phyloP scores from a whole-genome alignment of 257 asterid genomes.

The Leonotis leonurus region DNA sequence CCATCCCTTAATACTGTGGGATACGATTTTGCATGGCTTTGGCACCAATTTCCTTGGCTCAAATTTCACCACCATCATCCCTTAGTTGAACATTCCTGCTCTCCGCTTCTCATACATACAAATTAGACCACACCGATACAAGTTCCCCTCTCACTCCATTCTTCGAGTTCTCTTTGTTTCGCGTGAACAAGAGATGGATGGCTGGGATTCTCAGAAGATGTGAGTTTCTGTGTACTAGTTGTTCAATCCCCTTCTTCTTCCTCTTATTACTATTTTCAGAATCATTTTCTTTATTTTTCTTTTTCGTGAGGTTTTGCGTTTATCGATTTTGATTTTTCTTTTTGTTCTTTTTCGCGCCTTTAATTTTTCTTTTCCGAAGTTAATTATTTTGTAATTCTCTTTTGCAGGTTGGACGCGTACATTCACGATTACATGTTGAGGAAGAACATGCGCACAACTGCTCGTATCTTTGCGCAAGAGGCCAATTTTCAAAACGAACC shows the following conservation, averaged over 20 bases:
- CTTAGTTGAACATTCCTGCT: background rate
- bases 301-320: slow-evolving; percentile 1
- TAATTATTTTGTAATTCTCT: background rate
- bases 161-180: background rate
- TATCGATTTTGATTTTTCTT: background rate
- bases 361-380: background rate
- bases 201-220: slow-evolving; percentile 29
- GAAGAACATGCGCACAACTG: slow-evolving; percentile 28
- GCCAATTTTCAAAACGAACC: slow-evolving; percentile 18
- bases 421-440: slow-evolving; percentile 30
- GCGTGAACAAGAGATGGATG: slow-evolving; percentile 19
- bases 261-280: background rate
- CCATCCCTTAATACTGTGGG: too few relatives aligned
- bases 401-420: slow-evolving; percentile 32
- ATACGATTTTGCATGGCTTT: slow-evolving; percentile 24
- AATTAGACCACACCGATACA: too few relatives aligned
- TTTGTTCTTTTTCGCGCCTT: too few relatives aligned
- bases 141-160: background rate
- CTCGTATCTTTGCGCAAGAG: slow-evolving; percentile 27
- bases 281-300: background rate
- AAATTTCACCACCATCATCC: background rate
- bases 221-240: slow-evolving; percentile 15
- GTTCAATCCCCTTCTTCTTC: too few relatives aligned
- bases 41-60: slow-evolving; percentile 20
- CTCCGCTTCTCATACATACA: background rate